Conservation (phyloP, 2,329 filamentous ascomycete species). For the Rhytidhysteron rufulum region DNA sequence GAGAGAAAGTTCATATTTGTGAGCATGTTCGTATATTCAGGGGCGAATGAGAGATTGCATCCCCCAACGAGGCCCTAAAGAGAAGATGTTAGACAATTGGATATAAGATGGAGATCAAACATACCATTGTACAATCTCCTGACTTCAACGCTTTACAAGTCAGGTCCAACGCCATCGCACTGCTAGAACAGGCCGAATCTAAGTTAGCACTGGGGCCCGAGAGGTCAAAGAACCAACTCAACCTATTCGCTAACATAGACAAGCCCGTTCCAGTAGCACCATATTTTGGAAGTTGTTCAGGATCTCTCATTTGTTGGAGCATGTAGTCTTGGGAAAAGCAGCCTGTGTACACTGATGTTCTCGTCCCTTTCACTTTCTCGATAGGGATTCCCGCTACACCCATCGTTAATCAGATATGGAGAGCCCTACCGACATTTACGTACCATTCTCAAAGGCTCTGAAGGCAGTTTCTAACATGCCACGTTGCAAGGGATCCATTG, state of each 20-base stretch:
- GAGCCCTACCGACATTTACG: background rate
- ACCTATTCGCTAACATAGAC: constrained; percentile 13
- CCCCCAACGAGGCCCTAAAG: constrained; percentile 22
- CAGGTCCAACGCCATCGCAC: constrained; percentile 13
- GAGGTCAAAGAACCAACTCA: constrained; percentile 18
- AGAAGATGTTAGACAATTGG: background rate
- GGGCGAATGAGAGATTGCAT: background rate
- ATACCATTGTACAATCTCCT: constrained; percentile 5
- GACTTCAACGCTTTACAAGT: constrained; percentile 6
- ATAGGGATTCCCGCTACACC: constrained; percentile 12
- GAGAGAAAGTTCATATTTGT: constrained; percentile 12
- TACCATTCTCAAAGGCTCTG: constrained; percentile 22
- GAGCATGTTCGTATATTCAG: constrained; percentile 1
- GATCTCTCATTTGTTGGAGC: background rate
- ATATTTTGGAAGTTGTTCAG: constrained; percentile 1
- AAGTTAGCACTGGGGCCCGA: constrained; percentile 19
- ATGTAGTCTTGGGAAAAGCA: constrained; percentile 6
- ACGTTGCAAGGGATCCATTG: constrained; percentile 24
- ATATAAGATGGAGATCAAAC: constrained; percentile 2
- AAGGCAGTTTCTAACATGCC: constrained; percentile 23
- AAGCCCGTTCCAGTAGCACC: constrained; percentile 4
- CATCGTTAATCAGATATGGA: constrained; percentile 9
- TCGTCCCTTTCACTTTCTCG: constrained; percentile 12
- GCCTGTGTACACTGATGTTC: constrained; percentile 14
- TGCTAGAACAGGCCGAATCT: constrained; percentile 26